Evolutionary conservation across 371 early-diverging fungal genomes (phyloP).

Genomic region (Rhizomucor pusillus): DNA sequence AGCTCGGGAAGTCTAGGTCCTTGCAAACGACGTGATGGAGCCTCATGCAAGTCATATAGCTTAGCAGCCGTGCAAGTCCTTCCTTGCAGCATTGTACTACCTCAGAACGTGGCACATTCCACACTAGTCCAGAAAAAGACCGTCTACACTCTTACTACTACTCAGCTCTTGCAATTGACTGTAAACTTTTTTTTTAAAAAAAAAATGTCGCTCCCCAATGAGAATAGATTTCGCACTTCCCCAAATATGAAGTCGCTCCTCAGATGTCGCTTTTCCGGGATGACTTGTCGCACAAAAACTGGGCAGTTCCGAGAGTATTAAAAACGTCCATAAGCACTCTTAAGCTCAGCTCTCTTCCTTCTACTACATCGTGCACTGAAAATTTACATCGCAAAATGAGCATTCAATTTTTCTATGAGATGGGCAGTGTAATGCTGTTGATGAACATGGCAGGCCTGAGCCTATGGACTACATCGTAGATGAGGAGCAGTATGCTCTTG

Average conservation of each 20-base stretch:
- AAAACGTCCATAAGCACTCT: background rate
- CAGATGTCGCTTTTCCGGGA: slow-evolving; percentile 3
- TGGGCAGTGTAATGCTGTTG: slow-evolving; percentile 11
- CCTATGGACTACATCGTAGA: slow-evolving; percentile 18
- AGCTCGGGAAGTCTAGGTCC: too few species aligned
- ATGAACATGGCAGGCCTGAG: too few species aligned
- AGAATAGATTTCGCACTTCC: slow-evolving; percentile 2
- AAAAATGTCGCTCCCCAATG: background rate
- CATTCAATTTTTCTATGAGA: slow-evolving; percentile 7
- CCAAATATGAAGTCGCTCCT: background rate
- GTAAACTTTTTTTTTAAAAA: background rate
- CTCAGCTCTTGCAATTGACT: too few species aligned
- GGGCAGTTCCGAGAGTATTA: background rate
- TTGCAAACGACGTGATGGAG: too few species aligned
- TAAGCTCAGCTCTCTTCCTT: slow-evolving; percentile 2
- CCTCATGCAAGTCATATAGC: too few species aligned
- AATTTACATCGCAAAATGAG: slow-evolving; percentile 5
- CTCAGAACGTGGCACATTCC: too few species aligned
- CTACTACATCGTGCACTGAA: slow-evolving; percentile 3
- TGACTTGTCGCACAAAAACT: slow-evolving; percentile 4
- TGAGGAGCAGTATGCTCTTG: slow-evolving; percentile 14
- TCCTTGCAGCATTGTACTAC: too few species aligned
- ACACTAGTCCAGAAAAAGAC: too few species aligned
- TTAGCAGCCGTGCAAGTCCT: too few species aligned
- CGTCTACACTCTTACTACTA: too few species aligned